Conservation (phyloP, 805 yeast species). For the Kazachstania martiniae region DNA sequence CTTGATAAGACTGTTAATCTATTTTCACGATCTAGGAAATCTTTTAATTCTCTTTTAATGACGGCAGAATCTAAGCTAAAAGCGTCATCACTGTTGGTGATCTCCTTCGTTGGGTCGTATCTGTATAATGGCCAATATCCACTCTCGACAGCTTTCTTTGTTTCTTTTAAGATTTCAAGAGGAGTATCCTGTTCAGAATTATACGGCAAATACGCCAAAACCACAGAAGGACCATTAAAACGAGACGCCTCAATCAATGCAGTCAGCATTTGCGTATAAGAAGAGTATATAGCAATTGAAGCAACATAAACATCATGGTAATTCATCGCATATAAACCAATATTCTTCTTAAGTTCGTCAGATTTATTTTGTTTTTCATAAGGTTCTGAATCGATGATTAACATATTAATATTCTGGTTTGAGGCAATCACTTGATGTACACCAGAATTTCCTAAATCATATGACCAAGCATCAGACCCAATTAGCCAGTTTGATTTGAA, state of each 20-base stretch:
- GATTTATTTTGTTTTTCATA: slow-evolving; percentile 31
- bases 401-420: slow-evolving; percentile 68
- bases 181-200: slow-evolving; percentile 53
- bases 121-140: slow-evolving; percentile 97
- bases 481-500: slow-evolving; percentile 64
- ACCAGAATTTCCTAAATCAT: slow-evolving; percentile 85
- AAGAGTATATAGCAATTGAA: slow-evolving; percentile 85
- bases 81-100: slow-evolving; percentile 33
- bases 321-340: slow-evolving; percentile 91
- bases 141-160: slow-evolving; percentile 79
- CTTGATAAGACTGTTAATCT: slow-evolving; percentile 65
- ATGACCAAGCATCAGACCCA: slow-evolving; percentile 94
- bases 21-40: slow-evolving; percentile 83
- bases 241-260: slow-evolving; percentile 84
- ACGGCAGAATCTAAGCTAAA: slow-evolving; percentile 81
- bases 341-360: slow-evolving; percentile 54
- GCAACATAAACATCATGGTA: slow-evolving; percentile 86
- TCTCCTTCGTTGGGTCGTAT: slow-evolving; percentile 49
- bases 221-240: slow-evolving; percentile 83
- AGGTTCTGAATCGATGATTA: slow-evolving; percentile 82
- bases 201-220: slow-evolving; percentile 83
- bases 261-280: slow-evolving; percentile 85
- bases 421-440: slow-evolving; percentile 75
- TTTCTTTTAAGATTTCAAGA: slow-evolving; percentile 67
- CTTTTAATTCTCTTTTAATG: slow-evolving; percentile 63